Evolutionary conservation across 1,284 basidiomycete species (phyloP).

Genomic region (Peniophora sp.): DNA sequence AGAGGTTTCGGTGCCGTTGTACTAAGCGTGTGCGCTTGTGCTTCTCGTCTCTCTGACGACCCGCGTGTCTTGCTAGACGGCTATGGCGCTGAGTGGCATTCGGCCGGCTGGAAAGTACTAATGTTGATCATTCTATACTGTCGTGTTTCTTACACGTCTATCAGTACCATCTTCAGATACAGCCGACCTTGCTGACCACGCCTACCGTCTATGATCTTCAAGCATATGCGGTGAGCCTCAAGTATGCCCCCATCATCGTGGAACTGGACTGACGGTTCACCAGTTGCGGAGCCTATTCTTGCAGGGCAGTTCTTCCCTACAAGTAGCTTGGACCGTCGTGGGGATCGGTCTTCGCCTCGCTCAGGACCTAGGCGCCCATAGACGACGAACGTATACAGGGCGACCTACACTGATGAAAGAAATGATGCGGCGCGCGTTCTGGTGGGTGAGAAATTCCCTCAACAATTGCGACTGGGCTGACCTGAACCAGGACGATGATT

Average conservation of each 20-base stretch:
- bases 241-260: not conserved
- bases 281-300: constrained; percentile 26
- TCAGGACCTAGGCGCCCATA: constrained; percentile 34
- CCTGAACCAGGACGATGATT: constrained; percentile 58
- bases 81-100: constrained; percentile 32
- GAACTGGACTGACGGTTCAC: not conserved
- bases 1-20: constrained; percentile 59
- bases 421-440: constrained; percentile 60
- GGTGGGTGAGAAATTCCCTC: constrained; percentile 25
- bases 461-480: too few species aligned
- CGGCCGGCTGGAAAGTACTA: constrained; percentile 51
- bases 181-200: constrained; percentile 45
- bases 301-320: constrained; percentile 38
- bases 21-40: constrained; percentile 69
- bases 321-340: constrained; percentile 41
- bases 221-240: constrained; percentile 28
- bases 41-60: constrained; percentile 61
- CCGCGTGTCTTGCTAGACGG: constrained; percentile 49
- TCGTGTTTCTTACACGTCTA: too few species aligned
- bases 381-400: constrained; percentile 23
- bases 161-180: constrained; percentile 58
- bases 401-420: constrained; percentile 32
- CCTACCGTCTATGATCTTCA: constrained; percentile 65
- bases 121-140: too few species aligned
- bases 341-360: constrained; percentile 43